Evolutionary conservation across 2,329 filamentous ascomycete species (phyloP), one percentile per base, ranked within the genome.

Genomic region (Venturia aucupariae): DNA sequence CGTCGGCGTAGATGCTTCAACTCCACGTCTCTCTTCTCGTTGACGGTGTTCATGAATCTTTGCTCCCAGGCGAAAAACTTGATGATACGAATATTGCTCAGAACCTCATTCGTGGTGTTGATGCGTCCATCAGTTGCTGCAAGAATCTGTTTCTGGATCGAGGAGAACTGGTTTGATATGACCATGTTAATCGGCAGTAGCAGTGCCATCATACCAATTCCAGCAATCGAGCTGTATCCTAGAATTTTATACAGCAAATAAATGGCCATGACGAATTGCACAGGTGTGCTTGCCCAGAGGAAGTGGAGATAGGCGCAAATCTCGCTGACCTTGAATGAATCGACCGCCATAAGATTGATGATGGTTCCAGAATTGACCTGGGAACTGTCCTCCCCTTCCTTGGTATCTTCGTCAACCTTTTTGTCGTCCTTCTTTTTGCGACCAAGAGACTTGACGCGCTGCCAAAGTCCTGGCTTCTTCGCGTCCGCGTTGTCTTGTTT

Each of bases 21-120:
- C 75, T 99, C 94, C 3, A 80, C 80, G 54, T 82, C 81, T 67
- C 94, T 86, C 78, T 96, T 97, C 74, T 97, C 93, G 66, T 95
- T 89, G 41, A 99, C 91, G 64, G 90, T 86, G 27, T 85, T 84
- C 65, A 90, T 85, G 73, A 97, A 99, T 2, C 93, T 89, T 70
- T 92, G 86, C 75, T 99, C 94, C 94, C 94, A 99, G 0, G 94
- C 93, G 74, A 99, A 99, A 76, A 94, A 99, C 74, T 99, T 99
- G 84, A 99, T 97, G 74, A 99, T 97, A 62, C 94, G 87, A 68
- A 99, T 97, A 71, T 97, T 99, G 72, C 96, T 92, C 35, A 99
- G 80, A 8, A 97, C 90, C 76, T 99, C 94, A 74, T 99, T 99
- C 5, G 94, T 99, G 4, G 92, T 89, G 72, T 97, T 90, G 67